Evolutionary conservation across 169 alveolate species (phyloP).

Genomic region (Eimeria necatrix): DNA sequence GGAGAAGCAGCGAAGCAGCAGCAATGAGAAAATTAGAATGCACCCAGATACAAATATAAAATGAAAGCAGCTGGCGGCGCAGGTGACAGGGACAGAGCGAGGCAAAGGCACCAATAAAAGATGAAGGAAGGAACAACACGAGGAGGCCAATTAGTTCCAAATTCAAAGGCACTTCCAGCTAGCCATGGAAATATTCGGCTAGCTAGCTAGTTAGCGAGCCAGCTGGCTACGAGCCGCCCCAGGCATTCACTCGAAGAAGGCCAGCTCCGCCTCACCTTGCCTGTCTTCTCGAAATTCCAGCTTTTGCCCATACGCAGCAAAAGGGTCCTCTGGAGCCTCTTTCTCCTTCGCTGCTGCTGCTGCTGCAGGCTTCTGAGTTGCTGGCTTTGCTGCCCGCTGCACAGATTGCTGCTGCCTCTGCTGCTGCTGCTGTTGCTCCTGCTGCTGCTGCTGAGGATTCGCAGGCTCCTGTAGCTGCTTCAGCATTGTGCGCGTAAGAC

Average conservation of each 20-base stretch:
- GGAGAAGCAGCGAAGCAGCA: too few species aligned
- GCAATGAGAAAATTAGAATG: too few species aligned
- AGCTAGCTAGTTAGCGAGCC: background rate
- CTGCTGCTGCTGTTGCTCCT: constrained; percentile 28
- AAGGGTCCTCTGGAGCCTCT: constrained; percentile 9
- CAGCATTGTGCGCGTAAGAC: constrained; percentile 62
- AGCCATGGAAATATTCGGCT: background rate
- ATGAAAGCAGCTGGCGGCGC: too few species aligned
- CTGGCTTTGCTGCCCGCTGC: background rate
- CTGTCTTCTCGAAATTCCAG: constrained; percentile 52
- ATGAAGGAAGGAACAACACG: background rate
- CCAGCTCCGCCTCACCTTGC: constrained; percentile 40
- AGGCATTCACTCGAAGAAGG: background rate
- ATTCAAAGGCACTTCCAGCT: background rate
- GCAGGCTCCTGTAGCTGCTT: constrained; percentile 74
- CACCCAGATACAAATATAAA: too few species aligned
- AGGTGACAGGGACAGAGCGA: background rate
- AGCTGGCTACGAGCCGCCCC: background rate
- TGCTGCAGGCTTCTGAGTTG: background rate
- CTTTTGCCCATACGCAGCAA: constrained; percentile 11
- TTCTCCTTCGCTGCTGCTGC: constrained; percentile 43
- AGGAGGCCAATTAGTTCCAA: background rate
- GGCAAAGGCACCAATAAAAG: background rate
- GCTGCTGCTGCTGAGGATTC: constrained; percentile 29
- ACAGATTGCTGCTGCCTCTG: background rate